Conservation (phyloP, 2,329 filamentous ascomycete genomes). For the Colletotrichum costaricense region DNA sequence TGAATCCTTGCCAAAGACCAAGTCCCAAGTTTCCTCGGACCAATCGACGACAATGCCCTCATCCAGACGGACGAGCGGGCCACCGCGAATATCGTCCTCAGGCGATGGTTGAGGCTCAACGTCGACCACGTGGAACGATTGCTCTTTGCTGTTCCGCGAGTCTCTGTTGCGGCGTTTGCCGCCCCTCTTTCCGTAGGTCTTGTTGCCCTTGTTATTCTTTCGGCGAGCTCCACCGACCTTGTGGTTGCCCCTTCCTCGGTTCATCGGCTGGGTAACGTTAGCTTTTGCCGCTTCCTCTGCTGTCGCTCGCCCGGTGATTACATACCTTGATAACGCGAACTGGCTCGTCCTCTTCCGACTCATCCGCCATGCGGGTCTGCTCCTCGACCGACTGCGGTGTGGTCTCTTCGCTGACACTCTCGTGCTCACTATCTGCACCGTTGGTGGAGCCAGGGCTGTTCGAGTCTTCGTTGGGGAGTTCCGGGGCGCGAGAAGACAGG, state of each 20-base stretch:
- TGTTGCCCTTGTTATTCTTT: slow-evolving; percentile 60
- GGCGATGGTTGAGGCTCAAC: slow-evolving; percentile 36
- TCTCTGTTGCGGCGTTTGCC: slow-evolving; percentile 61
- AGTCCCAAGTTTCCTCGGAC: slow-evolving; percentile 76
- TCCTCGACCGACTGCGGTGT: slow-evolving; percentile 39
- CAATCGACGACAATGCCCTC: slow-evolving; percentile 93
- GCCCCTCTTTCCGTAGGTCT: slow-evolving; percentile 60
- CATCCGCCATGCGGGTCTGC: slow-evolving; percentile 68
- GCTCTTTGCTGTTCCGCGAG: slow-evolving; percentile 49
- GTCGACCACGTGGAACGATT: slow-evolving; percentile 42
- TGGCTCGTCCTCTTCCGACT: slow-evolving; percentile 68
- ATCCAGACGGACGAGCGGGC: slow-evolving; percentile 79
- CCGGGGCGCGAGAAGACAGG: slow-evolving; percentile 57
- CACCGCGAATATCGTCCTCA: slow-evolving; percentile 50
- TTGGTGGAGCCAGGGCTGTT: slow-evolving; percentile 61
- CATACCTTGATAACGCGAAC: slow-evolving; percentile 48
- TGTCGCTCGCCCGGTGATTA: background rate
- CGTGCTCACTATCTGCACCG: slow-evolving; percentile 61
- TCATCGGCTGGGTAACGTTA: slow-evolving; percentile 31
- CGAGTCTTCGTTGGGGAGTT: slow-evolving; percentile 52
- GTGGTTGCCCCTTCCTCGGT: slow-evolving; percentile 24
- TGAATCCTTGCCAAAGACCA: slow-evolving; percentile 71
- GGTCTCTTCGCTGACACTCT: slow-evolving; percentile 64
- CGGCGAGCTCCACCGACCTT: slow-evolving; percentile 47
- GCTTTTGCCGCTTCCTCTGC: background rate